A percentile compares a stretch with the other conserved stretches of the same genome.
Evolutionary conservation across 1,284 basidiomycete species (phyloP).

Genomic region (Sphagnurus paluster): DNA sequence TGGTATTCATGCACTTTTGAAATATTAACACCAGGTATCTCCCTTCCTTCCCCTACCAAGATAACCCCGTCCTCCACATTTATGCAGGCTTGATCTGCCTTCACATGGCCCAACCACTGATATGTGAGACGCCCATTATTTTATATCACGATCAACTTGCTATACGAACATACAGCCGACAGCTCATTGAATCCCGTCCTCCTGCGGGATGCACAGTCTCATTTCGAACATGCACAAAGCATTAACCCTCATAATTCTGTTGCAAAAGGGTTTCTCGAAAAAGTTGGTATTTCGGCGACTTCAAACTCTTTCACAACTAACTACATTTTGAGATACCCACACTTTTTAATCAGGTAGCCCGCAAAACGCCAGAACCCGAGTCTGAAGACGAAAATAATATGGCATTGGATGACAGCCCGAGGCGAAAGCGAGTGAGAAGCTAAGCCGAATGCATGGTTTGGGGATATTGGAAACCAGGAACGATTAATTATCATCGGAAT

Average conservation of each 20-base stretch:
- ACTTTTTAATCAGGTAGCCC: constrained; percentile 5
- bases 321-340: constrained; percentile 9
- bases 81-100: constrained; percentile 81
- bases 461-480: not conserved
- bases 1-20: not conserved
- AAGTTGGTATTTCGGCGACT: constrained; percentile 37
- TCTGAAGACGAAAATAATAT: constrained; percentile 47
- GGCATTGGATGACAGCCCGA: constrained; percentile 23
- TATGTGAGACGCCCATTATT: constrained; percentile 8
- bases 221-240: constrained; percentile 60
- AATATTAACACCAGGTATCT: constrained; percentile 58
- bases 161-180: constrained; percentile 8
- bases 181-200: constrained; percentile 34
- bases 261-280: constrained; percentile 49
- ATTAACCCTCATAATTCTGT: constrained; percentile 62
- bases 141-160: not conserved
- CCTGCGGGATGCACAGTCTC: constrained; percentile 59
- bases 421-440: constrained; percentile 32
- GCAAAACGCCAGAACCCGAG: constrained; percentile 24
- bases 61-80: constrained; percentile 74
- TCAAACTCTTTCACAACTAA: not conserved
- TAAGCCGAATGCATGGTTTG: not conserved
- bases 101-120: constrained; percentile 48
- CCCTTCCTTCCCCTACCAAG: constrained; percentile 82
- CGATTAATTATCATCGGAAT: constrained; percentile 40